Base-by-base conservation (phyloP, 1,139 yeast species). In the Tardiomyces digboiensis region DNA sequence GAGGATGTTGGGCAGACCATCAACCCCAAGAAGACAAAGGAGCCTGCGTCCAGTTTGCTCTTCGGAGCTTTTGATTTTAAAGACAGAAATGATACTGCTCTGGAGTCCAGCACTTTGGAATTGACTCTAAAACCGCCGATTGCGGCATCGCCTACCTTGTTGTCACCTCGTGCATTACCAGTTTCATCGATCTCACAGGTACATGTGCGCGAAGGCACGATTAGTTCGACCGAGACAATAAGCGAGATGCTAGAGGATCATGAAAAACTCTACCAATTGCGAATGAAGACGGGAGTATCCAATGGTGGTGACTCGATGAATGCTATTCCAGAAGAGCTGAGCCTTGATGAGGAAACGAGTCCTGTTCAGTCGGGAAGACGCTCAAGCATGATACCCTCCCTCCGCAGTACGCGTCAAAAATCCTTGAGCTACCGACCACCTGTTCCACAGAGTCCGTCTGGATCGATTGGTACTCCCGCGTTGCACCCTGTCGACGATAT, bases 191-290 rank as follows among this genome's bases (percentile, higher is more conserved):
- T 26, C 16, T 26, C 33, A 16, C 33, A 26, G 33, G 33, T 26
- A 5, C 33, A 26, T 16, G 33, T 16, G 8, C 33, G 14, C 33
- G 33, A 26, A n/a, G 33, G 8, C 8, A 16, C 10, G 10, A 26
- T 16, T 26, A n/a, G 16, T 4, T 26, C 33, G 33, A 26, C 16
- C 33, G 33, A 26, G 33, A 26, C 14, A 3, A 26, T 52, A 4
- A 53, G 46, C 21, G 43, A 47, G 7, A 42, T 54, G 21, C 43
- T 53, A 2, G 38, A 40, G 16, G 54, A 53, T n/a, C 57, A 54
- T 38, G 44, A 50, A 19, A 44, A 41, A n/a, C 44, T 55, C 13
- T 55, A 47, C 46, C 33, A 26, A 16, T 13, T 26, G 42, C 43
- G 43, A 23, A 45, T 38, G 40, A 43, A 39, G 18, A 47, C 41